These are phyloP conservation scores for Scheffersomyces illinoinensis DNA, from an alignment of 1,139 yeast species.

Conservation along the genomic window DNA sequence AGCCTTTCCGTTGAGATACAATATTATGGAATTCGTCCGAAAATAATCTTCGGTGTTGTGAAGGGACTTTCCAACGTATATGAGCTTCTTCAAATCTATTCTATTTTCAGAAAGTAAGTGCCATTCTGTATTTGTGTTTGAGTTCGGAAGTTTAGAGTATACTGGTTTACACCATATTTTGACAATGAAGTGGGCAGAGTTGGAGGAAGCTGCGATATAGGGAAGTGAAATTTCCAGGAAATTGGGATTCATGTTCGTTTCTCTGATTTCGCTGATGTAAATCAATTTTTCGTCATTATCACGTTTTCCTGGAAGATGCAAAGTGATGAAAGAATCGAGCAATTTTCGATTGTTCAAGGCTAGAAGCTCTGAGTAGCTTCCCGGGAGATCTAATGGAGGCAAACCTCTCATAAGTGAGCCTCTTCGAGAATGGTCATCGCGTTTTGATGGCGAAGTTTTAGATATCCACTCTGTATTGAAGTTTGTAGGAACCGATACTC, in stretches of 20 bases:
- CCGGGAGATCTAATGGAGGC: slow-evolving; percentile 11
- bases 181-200: slow-evolving; percentile 12
- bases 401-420: slow-evolving; percentile 9
- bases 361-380: slow-evolving; percentile 11
- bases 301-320: slow-evolving; percentile 18
- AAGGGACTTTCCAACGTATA: slow-evolving; percentile 11
- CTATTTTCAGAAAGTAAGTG: slow-evolving; percentile 17
- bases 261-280: slow-evolving; percentile 38
- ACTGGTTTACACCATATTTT: slow-evolving; percentile 26
- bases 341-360: slow-evolving; percentile 14
- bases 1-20: slow-evolving; percentile 23
- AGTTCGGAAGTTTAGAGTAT: neutral
- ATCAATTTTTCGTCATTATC: slow-evolving; percentile 18
- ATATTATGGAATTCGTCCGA: slow-evolving; percentile 24
- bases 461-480: neutral
- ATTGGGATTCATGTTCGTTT: slow-evolving; percentile 27
- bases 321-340: slow-evolving; percentile 29
- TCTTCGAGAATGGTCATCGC: slow-evolving; percentile 7
- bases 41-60: slow-evolving; percentile 19
- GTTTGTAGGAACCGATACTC: neutral
- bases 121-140: neutral
- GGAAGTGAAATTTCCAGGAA: slow-evolving; percentile 34
- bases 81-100: slow-evolving; percentile 21
- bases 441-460: neutral
- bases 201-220: slow-evolving; percentile 3